These are phyloP conservation scores for Podospora conica DNA, from an alignment of 495 filamentous ascomycete genomes.

Conservation along the genomic window DNA sequence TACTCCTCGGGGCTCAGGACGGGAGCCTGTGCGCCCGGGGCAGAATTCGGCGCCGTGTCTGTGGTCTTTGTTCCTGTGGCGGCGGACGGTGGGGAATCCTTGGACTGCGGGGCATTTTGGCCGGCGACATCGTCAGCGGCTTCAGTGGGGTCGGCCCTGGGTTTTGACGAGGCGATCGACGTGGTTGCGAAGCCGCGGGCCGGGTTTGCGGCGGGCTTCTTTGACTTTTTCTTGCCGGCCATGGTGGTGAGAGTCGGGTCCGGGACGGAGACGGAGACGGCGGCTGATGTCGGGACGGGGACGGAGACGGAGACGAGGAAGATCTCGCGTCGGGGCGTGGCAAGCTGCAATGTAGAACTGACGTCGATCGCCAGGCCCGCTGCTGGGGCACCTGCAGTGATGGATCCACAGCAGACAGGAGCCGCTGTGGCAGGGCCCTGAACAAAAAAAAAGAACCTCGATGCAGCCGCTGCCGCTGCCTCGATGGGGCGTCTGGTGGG, in stretches of 20 bases:
- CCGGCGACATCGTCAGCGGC: conserved; percentile 28
- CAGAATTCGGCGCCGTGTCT: conserved; percentile 31
- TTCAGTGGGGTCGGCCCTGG: conserved; percentile 38
- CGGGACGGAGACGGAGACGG: neutral
- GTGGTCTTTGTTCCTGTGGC: conserved; percentile 4
- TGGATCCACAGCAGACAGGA: conserved; percentile 2
- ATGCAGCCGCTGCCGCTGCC: too few relatives aligned
- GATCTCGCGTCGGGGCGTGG: neutral
- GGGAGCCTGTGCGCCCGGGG: conserved; percentile 39
- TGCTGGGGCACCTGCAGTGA: neutral
- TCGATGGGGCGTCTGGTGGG: neutral
- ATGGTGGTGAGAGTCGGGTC: conserved; percentile 35
- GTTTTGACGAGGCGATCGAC: conserved; percentile 70
- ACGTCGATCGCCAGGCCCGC: conserved; percentile 12
- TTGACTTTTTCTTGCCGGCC: conserved; percentile 83
- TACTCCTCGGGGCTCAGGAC: conserved; percentile 73
- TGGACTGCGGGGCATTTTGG: conserved; percentile 32
- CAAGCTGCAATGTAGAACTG: neutral
- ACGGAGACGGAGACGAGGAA: too few relatives aligned
- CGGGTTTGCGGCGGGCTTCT: conserved; percentile 76
- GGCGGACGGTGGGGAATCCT: conserved; percentile 27
- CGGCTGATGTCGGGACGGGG: conserved; percentile 4
- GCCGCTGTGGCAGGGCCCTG: conserved; percentile 10
- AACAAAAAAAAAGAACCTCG: neutral
- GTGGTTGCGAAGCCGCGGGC: conserved; percentile 89